Evolutionary conservation across 1,139 yeast species (phyloP).

Genomic region (Lodderomyces margitis): DNA sequence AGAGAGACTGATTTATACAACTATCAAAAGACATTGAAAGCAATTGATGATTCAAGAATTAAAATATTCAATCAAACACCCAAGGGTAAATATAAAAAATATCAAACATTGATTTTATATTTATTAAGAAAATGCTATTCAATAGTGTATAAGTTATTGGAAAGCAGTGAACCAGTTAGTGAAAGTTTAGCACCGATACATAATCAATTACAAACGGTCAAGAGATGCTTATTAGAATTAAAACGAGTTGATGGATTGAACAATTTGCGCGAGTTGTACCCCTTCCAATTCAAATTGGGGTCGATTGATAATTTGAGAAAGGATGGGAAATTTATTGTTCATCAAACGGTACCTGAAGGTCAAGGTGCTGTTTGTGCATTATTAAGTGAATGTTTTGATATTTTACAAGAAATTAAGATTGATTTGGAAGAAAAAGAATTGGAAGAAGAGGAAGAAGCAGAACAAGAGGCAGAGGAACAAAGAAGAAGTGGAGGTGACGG

Average conservation of each 20-base stretch:
- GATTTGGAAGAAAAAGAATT: constrained; percentile 75
- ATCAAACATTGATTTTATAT: constrained; percentile 70
- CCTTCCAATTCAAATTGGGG: constrained; percentile 91
- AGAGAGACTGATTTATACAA: constrained; percentile 89
- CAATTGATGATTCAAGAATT: constrained; percentile 68
- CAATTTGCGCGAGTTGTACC: constrained; percentile 83
- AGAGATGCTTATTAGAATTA: constrained; percentile 83
- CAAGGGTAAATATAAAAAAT: constrained; percentile 25
- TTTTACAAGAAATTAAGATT: constrained; percentile 82
- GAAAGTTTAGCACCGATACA: constrained; percentile 91
- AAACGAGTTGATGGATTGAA: constrained; percentile 91
- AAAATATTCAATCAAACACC: constrained; percentile 18
- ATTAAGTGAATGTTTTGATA: constrained; percentile 91
- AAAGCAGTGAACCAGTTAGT: constrained; percentile 90
- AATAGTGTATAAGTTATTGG: constrained; percentile 79
- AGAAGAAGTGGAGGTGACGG: constrained; percentile 12
- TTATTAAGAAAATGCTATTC: constrained; percentile 88
- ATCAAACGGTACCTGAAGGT: constrained; percentile 91
- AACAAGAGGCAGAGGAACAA: constrained; percentile 14
- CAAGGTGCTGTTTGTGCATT: constrained; percentile 91
- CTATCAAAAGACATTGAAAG: constrained; percentile 70
- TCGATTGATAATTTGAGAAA: constrained; percentile 80
- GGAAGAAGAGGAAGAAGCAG: constrained; percentile 20
- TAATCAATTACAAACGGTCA: constrained; percentile 87
- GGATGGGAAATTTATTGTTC: constrained; percentile 89